Conservation (phyloP, 495 filamentous ascomycete genomes). For the Trichoderma reesei region DNA sequence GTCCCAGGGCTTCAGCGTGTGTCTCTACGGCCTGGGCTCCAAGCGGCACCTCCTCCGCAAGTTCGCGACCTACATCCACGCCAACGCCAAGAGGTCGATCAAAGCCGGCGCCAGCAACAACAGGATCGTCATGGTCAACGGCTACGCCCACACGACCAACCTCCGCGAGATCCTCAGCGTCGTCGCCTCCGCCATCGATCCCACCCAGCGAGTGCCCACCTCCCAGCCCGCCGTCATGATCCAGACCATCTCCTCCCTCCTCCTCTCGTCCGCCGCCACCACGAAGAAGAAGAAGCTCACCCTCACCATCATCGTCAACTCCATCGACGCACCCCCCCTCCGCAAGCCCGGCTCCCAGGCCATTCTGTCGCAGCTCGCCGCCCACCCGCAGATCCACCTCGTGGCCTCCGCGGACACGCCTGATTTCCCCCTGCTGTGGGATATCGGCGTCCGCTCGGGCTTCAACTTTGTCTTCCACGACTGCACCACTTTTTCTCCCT, state of each 20-base stretch:
- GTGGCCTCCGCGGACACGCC: conserved; percentile 79
- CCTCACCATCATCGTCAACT: conserved; percentile 71
- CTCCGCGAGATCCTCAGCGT: conserved; percentile 71
- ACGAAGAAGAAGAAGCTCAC: no score
- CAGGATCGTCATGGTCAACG: conserved; percentile 81
- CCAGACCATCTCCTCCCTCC: conserved; percentile 44
- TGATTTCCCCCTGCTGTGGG: conserved; percentile 82
- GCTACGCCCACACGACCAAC: conserved; percentile 67
- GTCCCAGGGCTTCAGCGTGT: conserved; percentile 78
- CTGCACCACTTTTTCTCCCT: conserved; percentile 74
- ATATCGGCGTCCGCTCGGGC: conserved; percentile 63
- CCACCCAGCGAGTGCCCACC: conserved; percentile 34
- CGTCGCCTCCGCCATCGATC: conserved; percentile 55
- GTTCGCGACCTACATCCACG: conserved; percentile 67
- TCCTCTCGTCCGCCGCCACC: conserved; percentile 29
- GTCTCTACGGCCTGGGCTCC: conserved; percentile 85
- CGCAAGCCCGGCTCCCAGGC: conserved; percentile 60
- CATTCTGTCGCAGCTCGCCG: conserved; percentile 63
- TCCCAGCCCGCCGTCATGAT: conserved; percentile 27
- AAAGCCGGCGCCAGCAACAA: no score
- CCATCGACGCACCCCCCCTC: conserved; percentile 69
- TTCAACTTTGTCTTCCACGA: conserved; percentile 89
- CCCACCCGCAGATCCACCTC: conserved; percentile 63
- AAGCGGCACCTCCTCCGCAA: conserved; percentile 66
- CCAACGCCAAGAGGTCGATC: conserved; percentile 24